phyloP scores from a whole-genome alignment of 257 asterid genomes.

The Gentiana dahurica region DNA sequence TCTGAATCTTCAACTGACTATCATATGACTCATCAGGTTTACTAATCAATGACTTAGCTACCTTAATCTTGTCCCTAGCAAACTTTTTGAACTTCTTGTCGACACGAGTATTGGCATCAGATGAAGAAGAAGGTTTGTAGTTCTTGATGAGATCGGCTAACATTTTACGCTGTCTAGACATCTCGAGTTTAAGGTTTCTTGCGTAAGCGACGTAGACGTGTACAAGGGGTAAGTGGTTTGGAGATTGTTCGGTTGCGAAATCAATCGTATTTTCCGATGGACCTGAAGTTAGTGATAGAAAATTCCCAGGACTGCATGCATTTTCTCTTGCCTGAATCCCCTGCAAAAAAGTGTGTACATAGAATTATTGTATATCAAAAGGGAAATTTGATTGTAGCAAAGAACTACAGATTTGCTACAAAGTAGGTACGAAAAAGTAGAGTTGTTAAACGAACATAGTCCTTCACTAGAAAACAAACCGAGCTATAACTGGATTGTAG shows the following conservation, averaged over 20 bases:
- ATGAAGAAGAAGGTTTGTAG: conserved; percentile 47
- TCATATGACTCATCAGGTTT: conserved; percentile 87
- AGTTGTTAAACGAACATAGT: too few species aligned
- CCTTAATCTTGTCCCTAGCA: conserved; percentile 85
- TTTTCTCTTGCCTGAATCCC: conserved; percentile 46
- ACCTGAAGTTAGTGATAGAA: conserved; percentile 68
- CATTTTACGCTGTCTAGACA: conserved; percentile 76
- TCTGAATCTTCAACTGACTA: conserved; percentile 91
- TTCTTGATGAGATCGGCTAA: conserved; percentile 69
- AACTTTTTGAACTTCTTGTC: conserved; percentile 95
- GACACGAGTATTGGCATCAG: conserved; percentile 61
- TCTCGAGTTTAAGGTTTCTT: conserved; percentile 82
- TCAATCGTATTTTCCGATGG: conserved; percentile 79
- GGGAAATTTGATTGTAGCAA: too few species aligned
- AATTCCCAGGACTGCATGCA: conserved; percentile 43
- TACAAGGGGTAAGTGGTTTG: conserved; percentile 73
- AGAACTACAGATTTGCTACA: too few species aligned
- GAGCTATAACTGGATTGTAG: too few species aligned
- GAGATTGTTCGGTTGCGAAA: conserved; percentile 60
- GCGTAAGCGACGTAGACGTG: conserved; percentile 85
- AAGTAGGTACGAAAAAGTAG: too few species aligned
- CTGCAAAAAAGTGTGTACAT: conserved; percentile 13
- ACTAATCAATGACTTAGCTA: conserved; percentile 69
- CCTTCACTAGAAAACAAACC: too few species aligned
- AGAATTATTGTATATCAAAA: too few species aligned